These are phyloP conservation scores for Cyberlindnera maritima DNA, from an alignment of 805 yeast species.

Conservation along the genomic window DNA sequence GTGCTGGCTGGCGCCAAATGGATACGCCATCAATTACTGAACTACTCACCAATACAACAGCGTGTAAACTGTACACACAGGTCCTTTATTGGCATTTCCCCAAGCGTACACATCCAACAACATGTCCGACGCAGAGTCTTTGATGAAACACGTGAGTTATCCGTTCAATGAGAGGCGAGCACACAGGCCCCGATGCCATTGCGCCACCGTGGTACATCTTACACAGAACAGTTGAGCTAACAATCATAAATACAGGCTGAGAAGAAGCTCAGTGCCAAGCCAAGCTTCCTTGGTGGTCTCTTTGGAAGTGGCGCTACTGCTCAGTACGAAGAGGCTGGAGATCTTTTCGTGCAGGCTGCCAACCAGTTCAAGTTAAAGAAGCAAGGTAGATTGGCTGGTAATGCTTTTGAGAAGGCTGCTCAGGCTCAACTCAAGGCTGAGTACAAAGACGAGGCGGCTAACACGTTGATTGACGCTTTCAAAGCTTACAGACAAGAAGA, in stretches of 20 bases:
- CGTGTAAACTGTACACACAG: too few relatives aligned
- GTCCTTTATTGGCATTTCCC: too few relatives aligned
- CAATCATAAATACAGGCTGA: slow-evolving; percentile 48
- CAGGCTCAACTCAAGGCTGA: slow-evolving; percentile 70
- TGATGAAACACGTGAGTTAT: neutral
- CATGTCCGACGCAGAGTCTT: neutral
- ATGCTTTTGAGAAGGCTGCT: slow-evolving; percentile 84
- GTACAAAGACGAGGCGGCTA: slow-evolving; percentile 87
- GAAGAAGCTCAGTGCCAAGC: slow-evolving; percentile 63
- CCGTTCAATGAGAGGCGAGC: neutral
- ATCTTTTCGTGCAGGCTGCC: slow-evolving; percentile 89
- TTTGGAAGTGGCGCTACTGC: slow-evolving; percentile 62
- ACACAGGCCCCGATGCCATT: too few relatives aligned
- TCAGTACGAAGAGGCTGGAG: slow-evolving; percentile 89
- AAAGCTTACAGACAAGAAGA: slow-evolving; percentile 76
- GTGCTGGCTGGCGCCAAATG: too few relatives aligned
- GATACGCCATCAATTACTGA: too few relatives aligned
- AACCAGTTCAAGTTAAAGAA: slow-evolving; percentile 77
- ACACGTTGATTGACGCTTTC: slow-evolving; percentile 84
- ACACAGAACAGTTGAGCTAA: neutral
- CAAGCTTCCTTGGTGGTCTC: slow-evolving; percentile 63
- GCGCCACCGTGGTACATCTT: too few relatives aligned
- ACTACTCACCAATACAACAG: too few relatives aligned
- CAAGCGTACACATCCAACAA: too few relatives aligned
- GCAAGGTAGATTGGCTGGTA: slow-evolving; percentile 73